Evolutionary conservation across 2,329 filamentous ascomycete species (phyloP), one percentile per base, ranked within the genome.

Genomic region (Zalaria obscura): DNA sequence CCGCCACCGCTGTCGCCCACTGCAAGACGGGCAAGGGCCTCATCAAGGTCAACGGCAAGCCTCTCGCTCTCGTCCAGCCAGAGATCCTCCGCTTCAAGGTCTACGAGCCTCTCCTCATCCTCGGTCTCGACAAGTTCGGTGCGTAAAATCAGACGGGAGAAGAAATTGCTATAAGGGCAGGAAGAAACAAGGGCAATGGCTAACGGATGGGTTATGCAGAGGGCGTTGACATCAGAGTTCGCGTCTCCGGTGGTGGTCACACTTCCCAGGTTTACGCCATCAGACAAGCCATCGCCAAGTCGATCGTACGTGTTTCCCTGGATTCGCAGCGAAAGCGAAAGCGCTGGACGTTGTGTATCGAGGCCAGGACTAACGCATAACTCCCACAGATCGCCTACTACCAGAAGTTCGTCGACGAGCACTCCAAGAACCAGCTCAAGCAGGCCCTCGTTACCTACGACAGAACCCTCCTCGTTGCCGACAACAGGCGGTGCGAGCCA

Each of bases 341-440:
- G 18, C 2, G 18, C 18, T 18, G 18, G 18, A 18, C 18, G 2
- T 18, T 18, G 18, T 18, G 18, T 18, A 18, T 18, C 18, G 18
- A 18, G 18, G 18, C 18, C 34, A 11, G n/a, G 29, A 36, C 43
- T 47, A 42, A 45, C 40, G 36, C 39, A 31, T 33, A 27, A 27
- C 25, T 11, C 5, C 25, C 31, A 36, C 53, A 64, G 60, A 63
- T 93, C 63, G 83, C 87, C 70, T 95, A 95, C 83, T 96, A 95
- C 83, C 89, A 95, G 76, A 95, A 98, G 79, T 98, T 81, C 75
- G 86, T 96, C 71, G 91, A 98, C 66, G 91, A 98, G 83, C 88
- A 96, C 83, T 86, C 83, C 75, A 98, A 98, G 84, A 95, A 96
- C 80, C 77, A 87, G 72, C 79, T 98, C 64, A 98, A 96, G 86